Evolutionary conservation across 805 yeast genomes (phyloP).

Genomic region (Maudiozyma pseudohumilis): DNA sequence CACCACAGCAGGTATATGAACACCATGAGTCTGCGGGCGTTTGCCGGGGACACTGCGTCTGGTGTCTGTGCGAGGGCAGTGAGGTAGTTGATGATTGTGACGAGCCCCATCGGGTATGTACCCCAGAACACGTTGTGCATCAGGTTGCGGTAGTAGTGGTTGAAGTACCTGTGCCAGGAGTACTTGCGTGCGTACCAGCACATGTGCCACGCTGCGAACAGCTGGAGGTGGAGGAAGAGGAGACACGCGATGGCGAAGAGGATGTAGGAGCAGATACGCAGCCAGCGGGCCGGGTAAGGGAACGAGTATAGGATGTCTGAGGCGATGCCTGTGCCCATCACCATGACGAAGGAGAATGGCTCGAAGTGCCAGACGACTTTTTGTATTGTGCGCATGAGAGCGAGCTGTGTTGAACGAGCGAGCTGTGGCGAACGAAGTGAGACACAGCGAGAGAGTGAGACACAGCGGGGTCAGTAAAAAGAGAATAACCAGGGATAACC

Average conservation of each 20-base stretch:
- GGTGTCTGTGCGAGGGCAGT: conserved; percentile 31
- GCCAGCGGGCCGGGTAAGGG: conserved; percentile 57
- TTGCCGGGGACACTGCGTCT: conserved; percentile 2
- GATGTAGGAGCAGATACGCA: conserved; percentile 45
- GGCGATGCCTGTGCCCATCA: conserved; percentile 84
- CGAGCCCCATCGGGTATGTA: conserved; percentile 70
- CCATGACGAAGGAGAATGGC: conserved; percentile 57
- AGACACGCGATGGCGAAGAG: conserved; percentile 52
- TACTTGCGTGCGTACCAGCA: conserved; percentile 21
- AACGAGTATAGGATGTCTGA: conserved; percentile 50
- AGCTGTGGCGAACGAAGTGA: too few species aligned
- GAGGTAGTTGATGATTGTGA: conserved; percentile 53
- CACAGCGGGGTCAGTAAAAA: too few species aligned
- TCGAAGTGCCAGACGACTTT: conserved; percentile 23
- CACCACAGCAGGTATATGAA: conserved; percentile 64
- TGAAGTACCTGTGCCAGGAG: conserved; percentile 17
- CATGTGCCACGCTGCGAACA: conserved; percentile 35
- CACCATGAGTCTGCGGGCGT: conserved; percentile 34
- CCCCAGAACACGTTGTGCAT: conserved; percentile 58
- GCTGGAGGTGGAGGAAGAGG: conserved; percentile 35
- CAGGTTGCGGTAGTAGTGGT: conserved; percentile 32
- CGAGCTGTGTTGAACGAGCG: too few species aligned
- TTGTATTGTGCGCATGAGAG: neutral
- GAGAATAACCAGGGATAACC: too few species aligned
- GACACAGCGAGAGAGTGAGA: too few species aligned